phyloP scores from a whole-genome alignment of 2,329 filamentous ascomycete genomes.

The Trichoderma endophyticum region DNA sequence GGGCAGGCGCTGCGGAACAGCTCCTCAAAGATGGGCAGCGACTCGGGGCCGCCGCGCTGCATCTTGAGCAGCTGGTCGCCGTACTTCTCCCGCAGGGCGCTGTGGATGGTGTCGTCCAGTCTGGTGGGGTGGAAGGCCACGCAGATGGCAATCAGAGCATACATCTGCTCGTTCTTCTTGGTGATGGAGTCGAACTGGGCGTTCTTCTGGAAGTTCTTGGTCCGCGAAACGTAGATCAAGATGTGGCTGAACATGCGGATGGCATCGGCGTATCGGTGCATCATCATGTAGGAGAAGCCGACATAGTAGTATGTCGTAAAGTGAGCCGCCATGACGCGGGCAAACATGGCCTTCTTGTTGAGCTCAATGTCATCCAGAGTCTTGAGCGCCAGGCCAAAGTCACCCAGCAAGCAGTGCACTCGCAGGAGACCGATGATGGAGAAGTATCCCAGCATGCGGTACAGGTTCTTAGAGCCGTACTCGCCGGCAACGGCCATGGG shows the following conservation, averaged over 20 bases:
- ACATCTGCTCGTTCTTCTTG: slow-evolving; percentile 99
- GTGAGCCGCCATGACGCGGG: slow-evolving; percentile 97
- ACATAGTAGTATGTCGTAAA: slow-evolving; percentile 99
- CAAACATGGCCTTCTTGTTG: slow-evolving; percentile 99
- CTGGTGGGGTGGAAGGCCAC: slow-evolving; percentile 96
- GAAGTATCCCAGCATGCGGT: slow-evolving; percentile 99
- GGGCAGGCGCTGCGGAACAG: slow-evolving; percentile 97
- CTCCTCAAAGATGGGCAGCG: slow-evolving; percentile 95
- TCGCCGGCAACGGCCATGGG: slow-evolving; percentile 84
- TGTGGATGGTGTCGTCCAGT: slow-evolving; percentile 98
- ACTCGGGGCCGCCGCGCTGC: slow-evolving; percentile 92
- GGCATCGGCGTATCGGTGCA: slow-evolving; percentile 97
- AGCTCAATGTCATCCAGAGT: slow-evolving; percentile 99
- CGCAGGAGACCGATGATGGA: slow-evolving; percentile 96
- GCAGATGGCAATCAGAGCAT: slow-evolving; percentile 97
- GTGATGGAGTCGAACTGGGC: slow-evolving; percentile 97
- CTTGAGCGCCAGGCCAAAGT: slow-evolving; percentile 97
- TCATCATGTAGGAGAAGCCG: slow-evolving; percentile 99
- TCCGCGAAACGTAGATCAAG: slow-evolving; percentile 95
- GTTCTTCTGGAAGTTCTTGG: slow-evolving; percentile 99
- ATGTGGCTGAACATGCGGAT: slow-evolving; percentile 99
- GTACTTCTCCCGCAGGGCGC: slow-evolving; percentile 96
- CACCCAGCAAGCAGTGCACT: slow-evolving; percentile 92
- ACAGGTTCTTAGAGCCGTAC: slow-evolving; percentile 89
- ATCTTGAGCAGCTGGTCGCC: slow-evolving; percentile 96